Percentiles rank a stretch among this genome's conserved stretches.
These are phyloP conservation scores for Kwoniella bestiolae DNA, from an alignment of 768 basidiomycete genomes.

Conservation along the genomic window DNA sequence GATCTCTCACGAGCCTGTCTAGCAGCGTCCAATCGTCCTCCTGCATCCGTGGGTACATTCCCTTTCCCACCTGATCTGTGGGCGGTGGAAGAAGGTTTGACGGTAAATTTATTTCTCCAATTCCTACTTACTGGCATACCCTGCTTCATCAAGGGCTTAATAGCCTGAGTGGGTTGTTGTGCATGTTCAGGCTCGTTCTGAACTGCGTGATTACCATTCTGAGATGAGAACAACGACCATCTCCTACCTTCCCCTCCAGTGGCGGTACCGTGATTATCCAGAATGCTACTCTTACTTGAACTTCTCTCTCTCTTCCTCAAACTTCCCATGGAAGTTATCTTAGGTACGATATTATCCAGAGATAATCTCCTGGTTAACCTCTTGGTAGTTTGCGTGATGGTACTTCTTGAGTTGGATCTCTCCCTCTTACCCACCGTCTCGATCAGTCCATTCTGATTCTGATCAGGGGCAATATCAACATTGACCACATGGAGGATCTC, in stretches of 20 bases:
- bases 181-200: neutral
- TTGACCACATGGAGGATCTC: neutral
- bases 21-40: neutral
- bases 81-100: constrained; percentile 8
- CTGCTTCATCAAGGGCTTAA: neutral
- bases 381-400: neutral
- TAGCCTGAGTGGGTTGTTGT: neutral
- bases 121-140: constrained; percentile 25
- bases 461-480: neutral
- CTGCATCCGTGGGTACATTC: neutral
- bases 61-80: neutral
- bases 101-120: constrained; percentile 28
- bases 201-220: no score
- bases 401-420: constrained; percentile 8
- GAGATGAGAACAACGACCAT: constrained; percentile 15
- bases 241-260: neutral
- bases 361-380: constrained; percentile 19
- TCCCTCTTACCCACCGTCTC: neutral
- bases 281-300: neutral
- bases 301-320: constrained; percentile 18
- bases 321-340: constrained; percentile 14
- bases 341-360: constrained; percentile 19
- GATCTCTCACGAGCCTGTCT: constrained; percentile 13
- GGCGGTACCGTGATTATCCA: no score
- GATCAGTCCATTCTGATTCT: neutral